Evolutionary conservation across 495 filamentous ascomycete species (phyloP), one percentile per base, ranked within the genome.

Genomic region (Penicillium ucsense): DNA sequence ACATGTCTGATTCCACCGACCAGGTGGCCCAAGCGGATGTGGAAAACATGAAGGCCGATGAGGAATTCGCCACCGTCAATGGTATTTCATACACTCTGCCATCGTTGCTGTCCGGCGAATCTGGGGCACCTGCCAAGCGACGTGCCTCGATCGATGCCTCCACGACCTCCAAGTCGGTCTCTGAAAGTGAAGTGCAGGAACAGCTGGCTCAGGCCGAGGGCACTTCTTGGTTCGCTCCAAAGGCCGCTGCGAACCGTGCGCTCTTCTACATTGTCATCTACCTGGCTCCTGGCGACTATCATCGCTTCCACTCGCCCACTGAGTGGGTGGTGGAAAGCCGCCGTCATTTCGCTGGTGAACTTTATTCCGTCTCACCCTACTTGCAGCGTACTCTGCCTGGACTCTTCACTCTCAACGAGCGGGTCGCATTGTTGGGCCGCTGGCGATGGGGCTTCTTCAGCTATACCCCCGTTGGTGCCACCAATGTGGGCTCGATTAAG

Each of bases 361-460:
- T 99, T 11, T 99, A 88, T 70, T 88, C 82, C 41, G 92, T 99
- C 11, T 94, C 87, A 3, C 92, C 92, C 0, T 99, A 95, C 61
- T 74, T 99, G 9, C 89, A 95, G 61, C 81, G 83, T 38, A 91
- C 86, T 6, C 76, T 99, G 0, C 91, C 94, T 0, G 89, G 89
- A 6, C 76, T 99, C 7, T 99, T 99, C 68, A 94, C 88, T 3
- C 73, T 99, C 5, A 99, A 99, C 64, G 92, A 99, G 67, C 82
- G 92, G 29, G 91, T 99, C 10, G 94, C 92, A 3, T 74, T 99
- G 3, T 73, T 99, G 1, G 92, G 92, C 10, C 80, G 89, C 31
- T 99, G 92, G 92, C 84, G 89, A 6, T 92, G 87, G 80, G 92
- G 92, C 8, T 96, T 99, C 77, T 97, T 97, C 72, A 86, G 83